Conservation (phyloP, 345 rosid species). For the Geranium brycei region DNA sequence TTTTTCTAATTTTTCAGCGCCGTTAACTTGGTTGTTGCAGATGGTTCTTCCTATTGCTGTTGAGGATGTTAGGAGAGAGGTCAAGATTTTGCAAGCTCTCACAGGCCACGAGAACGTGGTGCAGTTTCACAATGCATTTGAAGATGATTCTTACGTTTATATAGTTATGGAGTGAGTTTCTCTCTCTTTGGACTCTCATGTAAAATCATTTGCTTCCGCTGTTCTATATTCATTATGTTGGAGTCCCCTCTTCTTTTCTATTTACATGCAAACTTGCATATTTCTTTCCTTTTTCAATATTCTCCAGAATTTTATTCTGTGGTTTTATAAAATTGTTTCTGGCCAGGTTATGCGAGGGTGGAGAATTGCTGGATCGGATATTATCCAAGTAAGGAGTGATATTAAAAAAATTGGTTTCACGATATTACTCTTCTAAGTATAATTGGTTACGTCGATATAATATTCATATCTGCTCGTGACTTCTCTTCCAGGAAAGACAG, state of each 20-base stretch:
- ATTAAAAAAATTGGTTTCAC: neutral
- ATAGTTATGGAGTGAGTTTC: constrained; percentile 34
- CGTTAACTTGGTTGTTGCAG: constrained; percentile 17
- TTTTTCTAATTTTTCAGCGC: neutral
- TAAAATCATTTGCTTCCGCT: neutral
- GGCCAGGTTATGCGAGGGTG: constrained; percentile 40
- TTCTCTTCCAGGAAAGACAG: constrained; percentile 58
- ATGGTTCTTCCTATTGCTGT: constrained; percentile 62
- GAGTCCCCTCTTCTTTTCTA: neutral
- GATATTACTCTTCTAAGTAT: neutral
- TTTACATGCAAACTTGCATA: neutral
- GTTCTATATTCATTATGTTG: neutral
- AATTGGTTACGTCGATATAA: neutral
- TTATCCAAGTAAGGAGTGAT: constrained; percentile 20
- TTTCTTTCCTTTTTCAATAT: neutral
- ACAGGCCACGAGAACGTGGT: constrained; percentile 59
- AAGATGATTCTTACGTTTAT: constrained; percentile 39
- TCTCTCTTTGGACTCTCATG: neutral
- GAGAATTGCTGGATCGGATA: constrained; percentile 40
- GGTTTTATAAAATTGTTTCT: neutral
- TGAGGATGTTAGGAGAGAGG: constrained; percentile 60
- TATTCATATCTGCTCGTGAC: constrained; percentile 2
- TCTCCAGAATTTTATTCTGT: neutral
- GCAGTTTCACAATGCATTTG: constrained; percentile 47
- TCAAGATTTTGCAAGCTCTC: constrained; percentile 42